A percentile compares a stretch with the other conserved stretches of the same genome.
phyloP scores from a whole-genome alignment of 257 asterid genomes.

The Orobanche coerulescens region DNA sequence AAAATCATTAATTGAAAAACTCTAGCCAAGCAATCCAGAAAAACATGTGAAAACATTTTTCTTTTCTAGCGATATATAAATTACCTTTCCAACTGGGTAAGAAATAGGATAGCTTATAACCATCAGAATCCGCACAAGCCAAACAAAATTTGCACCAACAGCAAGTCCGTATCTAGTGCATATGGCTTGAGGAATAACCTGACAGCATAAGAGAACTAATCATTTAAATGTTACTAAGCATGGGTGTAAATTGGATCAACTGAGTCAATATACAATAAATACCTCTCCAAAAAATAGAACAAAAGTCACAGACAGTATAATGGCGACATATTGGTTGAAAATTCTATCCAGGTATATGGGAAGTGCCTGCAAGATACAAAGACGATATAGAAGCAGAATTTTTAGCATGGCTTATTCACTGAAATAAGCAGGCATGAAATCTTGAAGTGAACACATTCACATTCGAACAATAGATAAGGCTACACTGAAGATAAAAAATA shows the following conservation, averaged over 20 bases:
- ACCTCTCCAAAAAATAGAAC: constrained; percentile 96
- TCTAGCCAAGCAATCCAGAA: constrained; percentile 9
- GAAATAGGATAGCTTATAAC: constrained; percentile 70
- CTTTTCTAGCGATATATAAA: constrained; percentile 10
- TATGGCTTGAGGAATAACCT: constrained; percentile 99
- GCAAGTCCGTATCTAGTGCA: constrained; percentile 98
- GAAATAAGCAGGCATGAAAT: background rate
- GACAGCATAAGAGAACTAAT: constrained; percentile 18
- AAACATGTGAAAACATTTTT: background rate
- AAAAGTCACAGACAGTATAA: constrained; percentile 89
- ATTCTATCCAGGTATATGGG: constrained; percentile 87
- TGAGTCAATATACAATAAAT: constrained; percentile 37
- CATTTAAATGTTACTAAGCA: constrained; percentile 24
- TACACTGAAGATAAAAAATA: background rate
- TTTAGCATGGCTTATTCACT: constrained; percentile 5
- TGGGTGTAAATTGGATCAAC: constrained; percentile 30
- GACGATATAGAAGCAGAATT: constrained; percentile 3
- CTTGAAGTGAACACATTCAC: background rate
- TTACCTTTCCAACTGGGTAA: constrained; percentile 97
- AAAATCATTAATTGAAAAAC: background rate
- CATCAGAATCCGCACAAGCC: constrained; percentile 92
- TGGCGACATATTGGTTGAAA: constrained; percentile 91
- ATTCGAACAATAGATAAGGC: background rate
- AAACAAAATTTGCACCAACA: constrained; percentile 83
- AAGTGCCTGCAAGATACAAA: constrained; percentile 69